Conservation (phyloP, 352 stramenopile species). For the Phytophthora sojae region DNA sequence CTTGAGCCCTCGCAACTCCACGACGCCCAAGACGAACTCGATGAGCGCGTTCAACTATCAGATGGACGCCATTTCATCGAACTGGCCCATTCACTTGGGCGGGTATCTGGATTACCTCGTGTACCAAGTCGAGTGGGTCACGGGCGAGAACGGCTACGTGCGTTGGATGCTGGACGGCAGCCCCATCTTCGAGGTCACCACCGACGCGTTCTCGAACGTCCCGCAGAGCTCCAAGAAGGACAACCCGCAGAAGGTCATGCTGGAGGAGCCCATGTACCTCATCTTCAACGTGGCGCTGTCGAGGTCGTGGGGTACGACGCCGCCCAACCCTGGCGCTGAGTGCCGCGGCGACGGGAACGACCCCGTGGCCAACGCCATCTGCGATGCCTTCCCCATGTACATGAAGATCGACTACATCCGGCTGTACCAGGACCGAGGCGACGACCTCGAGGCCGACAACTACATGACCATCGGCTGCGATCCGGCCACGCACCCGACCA, state of each 20-base stretch:
- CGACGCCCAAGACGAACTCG: constrained; percentile 49
- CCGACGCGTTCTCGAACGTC: constrained; percentile 49
- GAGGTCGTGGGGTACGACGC: constrained; percentile 49
- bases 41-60: constrained; percentile 81
- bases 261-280: constrained; percentile 73
- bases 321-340: constrained; percentile 49
- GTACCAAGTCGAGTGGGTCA: constrained; percentile 74
- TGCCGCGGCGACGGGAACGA: constrained; percentile 64
- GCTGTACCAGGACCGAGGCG: constrained; percentile 65
- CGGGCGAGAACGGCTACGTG: constrained; percentile 57
- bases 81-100: constrained; percentile 64
- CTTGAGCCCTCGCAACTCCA: constrained; percentile 47
- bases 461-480: constrained; percentile 71
- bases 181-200: constrained; percentile 69
- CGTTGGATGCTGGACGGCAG: constrained; percentile 60
- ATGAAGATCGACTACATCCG: constrained; percentile 92
- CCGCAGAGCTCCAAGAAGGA: constrained; percentile 47
- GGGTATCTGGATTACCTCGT: constrained; percentile 58
- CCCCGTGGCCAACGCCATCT: constrained; percentile 64
- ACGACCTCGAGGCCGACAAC: constrained; percentile 44
- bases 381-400: constrained; percentile 82
- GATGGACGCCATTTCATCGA: constrained; percentile 71
- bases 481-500: constrained; percentile 63
- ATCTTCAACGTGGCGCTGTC: constrained; percentile 73
- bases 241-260: constrained; percentile 65